These are phyloP conservation scores for Aspergillus sp. DNA, from an alignment of 2,329 filamentous ascomycete genomes.

Conservation along the genomic window DNA sequence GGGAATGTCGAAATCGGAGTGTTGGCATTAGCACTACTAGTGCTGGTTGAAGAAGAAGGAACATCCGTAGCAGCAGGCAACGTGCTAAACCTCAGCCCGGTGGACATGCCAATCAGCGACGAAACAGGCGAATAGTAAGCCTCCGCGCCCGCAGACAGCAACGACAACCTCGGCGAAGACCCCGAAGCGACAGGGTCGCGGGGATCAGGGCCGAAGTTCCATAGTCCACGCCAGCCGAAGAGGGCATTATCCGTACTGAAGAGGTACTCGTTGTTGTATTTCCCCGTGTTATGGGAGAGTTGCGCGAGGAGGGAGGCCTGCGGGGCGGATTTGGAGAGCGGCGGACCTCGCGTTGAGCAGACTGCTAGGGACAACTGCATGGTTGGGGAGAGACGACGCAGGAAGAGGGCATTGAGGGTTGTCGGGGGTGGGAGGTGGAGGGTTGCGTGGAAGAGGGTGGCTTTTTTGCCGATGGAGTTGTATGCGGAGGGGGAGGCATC, in stretches of 20 bases:
- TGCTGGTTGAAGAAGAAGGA: slow-evolving; percentile 18
- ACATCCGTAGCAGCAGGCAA: slow-evolving; percentile 58
- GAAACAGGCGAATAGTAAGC: slow-evolving; percentile 94
- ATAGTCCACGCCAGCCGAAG: slow-evolving; percentile 82
- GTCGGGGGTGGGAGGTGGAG: slow-evolving; percentile 65
- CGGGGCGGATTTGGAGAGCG: slow-evolving; percentile 46
- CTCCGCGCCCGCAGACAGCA: slow-evolving; percentile 89
- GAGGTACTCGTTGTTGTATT: slow-evolving; percentile 85
- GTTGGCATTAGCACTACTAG: slow-evolving; percentile 14
- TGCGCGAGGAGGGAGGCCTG: slow-evolving; percentile 50
- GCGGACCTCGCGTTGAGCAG: slow-evolving; percentile 42
- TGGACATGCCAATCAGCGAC: slow-evolving; percentile 87
- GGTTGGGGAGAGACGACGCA: slow-evolving; percentile 74
- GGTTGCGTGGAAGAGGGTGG: slow-evolving; percentile 49
- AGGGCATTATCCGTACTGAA: slow-evolving; percentile 91
- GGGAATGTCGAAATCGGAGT: slow-evolving; percentile 70
- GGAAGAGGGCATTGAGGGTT: slow-evolving; percentile 80
- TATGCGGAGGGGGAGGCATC: neutral
- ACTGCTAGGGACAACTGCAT: slow-evolving; percentile 75
- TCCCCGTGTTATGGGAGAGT: slow-evolving; percentile 72
- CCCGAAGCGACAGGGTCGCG: slow-evolving; percentile 29
- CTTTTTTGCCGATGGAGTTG: slow-evolving; percentile 31
- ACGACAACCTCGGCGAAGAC: slow-evolving; percentile 65
- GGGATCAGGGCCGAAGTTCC: slow-evolving; percentile 82
- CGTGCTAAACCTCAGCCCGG: slow-evolving; percentile 86